These are phyloP conservation scores for Microbotryomycetes sp. DNA, from an alignment of 1,284 basidiomycete species.

Conservation along the genomic window DNA sequence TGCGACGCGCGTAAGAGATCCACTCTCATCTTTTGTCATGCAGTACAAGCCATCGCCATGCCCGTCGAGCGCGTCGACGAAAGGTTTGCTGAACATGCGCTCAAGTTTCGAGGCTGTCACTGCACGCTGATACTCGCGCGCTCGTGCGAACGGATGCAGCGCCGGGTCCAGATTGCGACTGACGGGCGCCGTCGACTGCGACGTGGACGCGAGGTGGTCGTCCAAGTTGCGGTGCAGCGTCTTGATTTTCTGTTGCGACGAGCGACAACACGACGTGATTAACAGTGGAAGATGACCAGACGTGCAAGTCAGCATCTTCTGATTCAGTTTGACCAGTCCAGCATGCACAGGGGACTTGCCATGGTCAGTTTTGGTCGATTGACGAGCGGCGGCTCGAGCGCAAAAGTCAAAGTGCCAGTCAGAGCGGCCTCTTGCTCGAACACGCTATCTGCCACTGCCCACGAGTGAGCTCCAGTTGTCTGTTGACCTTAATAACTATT, in stretches of 20 bases:
- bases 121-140: conserved; percentile 87
- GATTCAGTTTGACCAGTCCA: no score
- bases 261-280: neutral
- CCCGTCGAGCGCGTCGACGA: conserved; percentile 81
- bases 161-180: conserved; percentile 89
- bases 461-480: no score
- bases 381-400: no score
- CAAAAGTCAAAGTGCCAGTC: no score
- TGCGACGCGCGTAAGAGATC: conserved; percentile 63
- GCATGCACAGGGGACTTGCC: no score
- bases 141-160: conserved; percentile 87
- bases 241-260: conserved; percentile 66
- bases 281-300: no score
- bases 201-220: conserved; percentile 53
- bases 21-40: conserved; percentile 67
- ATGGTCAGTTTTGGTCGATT: no score
- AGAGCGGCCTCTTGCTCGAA: no score
- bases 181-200: conserved; percentile 73
- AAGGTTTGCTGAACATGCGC: conserved; percentile 93
- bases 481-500: no score
- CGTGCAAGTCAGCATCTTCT: no score
- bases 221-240: conserved; percentile 77
- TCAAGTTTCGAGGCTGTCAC: conserved; percentile 95
- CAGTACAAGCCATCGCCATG: conserved; percentile 94
- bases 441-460: no score